Evolutionary conservation across 1,284 basidiomycete genomes (phyloP).

Genomic region (Ganoderma boninense): DNA sequence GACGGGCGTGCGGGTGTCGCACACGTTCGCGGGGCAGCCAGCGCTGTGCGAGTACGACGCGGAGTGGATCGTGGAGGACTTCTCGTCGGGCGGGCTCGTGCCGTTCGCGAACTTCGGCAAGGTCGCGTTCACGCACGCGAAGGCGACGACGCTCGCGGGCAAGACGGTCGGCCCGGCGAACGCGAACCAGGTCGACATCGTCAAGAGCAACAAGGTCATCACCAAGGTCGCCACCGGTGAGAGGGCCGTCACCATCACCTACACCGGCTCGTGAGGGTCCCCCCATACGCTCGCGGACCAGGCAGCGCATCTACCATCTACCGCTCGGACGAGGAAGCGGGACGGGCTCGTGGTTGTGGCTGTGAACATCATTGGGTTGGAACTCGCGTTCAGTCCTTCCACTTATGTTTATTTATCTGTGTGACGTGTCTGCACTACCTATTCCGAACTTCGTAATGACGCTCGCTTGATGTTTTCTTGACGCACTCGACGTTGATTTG

Average conservation of each 20-base stretch:
- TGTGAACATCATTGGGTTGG: background rate
- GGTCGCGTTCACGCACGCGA: conserved; percentile 36
- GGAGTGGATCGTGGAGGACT: conserved; percentile 46
- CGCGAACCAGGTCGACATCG: conserved; percentile 42
- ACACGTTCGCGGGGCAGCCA: conserved; percentile 40
- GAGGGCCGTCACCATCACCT: background rate
- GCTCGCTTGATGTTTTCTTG: background rate
- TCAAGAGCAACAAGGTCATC: conserved; percentile 36
- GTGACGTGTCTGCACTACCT: background rate
- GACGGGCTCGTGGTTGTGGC: background rate
- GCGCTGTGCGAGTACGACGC: conserved; percentile 44
- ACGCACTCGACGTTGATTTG: too few species aligned
- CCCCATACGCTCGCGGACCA: too few species aligned
- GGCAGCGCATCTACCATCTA: background rate
- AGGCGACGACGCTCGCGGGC: conserved; percentile 20
- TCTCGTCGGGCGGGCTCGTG: conserved; percentile 41
- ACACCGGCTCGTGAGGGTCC: background rate
- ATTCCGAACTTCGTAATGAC: background rate
- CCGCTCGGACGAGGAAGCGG: background rate
- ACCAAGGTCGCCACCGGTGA: background rate
- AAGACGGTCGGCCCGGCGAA: conserved; percentile 29
- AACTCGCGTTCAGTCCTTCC: background rate
- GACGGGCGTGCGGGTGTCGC: conserved; percentile 40
- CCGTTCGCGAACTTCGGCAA: conserved; percentile 49
- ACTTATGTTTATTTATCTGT: background rate